Conservation (phyloP, 371 early-diverging fungal genomes). For the Mucor lusitanicus region DNA sequence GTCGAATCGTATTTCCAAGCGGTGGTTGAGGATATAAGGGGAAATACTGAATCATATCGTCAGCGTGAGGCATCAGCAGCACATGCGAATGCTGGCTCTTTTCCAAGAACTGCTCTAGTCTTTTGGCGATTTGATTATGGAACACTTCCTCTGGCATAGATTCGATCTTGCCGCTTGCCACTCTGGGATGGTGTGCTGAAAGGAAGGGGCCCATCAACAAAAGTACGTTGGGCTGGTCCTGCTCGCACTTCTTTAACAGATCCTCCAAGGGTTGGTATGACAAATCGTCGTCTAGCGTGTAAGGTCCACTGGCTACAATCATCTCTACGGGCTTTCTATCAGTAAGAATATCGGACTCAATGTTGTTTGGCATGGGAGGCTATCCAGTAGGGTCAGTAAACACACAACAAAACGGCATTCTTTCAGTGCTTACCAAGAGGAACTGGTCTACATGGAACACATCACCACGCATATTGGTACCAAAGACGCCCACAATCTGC, state of each 20-base stretch:
- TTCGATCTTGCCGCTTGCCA: slow-evolving; percentile 58
- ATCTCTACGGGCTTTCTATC: slow-evolving; percentile 61
- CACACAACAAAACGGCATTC: not conserved
- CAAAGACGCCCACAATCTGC: slow-evolving; percentile 61
- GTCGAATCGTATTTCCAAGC: slow-evolving; percentile 36
- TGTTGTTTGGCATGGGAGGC: slow-evolving; percentile 41
- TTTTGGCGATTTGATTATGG: slow-evolving; percentile 50
- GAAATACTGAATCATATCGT: slow-evolving; percentile 74
- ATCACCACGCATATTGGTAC: slow-evolving; percentile 34
- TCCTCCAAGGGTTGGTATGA: slow-evolving; percentile 79
- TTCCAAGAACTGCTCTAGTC: slow-evolving; percentile 47
- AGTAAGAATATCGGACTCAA: slow-evolving; percentile 23
- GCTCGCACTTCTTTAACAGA: slow-evolving; percentile 57
- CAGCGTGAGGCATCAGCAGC: slow-evolving; percentile 73
- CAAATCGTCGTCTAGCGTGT: slow-evolving; percentile 74
- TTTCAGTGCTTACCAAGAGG: slow-evolving; percentile 13
- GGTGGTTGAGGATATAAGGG: slow-evolving; percentile 85
- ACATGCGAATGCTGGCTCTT: slow-evolving; percentile 49
- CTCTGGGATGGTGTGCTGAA: slow-evolving; percentile 65
- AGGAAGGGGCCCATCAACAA: slow-evolving; percentile 90
- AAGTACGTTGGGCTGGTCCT: slow-evolving; percentile 75
- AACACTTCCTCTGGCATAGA: slow-evolving; percentile 70
- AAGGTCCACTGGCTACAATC: slow-evolving; percentile 84
- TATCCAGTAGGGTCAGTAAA: not conserved
- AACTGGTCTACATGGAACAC: slow-evolving; percentile 27